Conservation (phyloP, 192 early-diverging fungal genomes). For the Endogone sp. region DNA sequence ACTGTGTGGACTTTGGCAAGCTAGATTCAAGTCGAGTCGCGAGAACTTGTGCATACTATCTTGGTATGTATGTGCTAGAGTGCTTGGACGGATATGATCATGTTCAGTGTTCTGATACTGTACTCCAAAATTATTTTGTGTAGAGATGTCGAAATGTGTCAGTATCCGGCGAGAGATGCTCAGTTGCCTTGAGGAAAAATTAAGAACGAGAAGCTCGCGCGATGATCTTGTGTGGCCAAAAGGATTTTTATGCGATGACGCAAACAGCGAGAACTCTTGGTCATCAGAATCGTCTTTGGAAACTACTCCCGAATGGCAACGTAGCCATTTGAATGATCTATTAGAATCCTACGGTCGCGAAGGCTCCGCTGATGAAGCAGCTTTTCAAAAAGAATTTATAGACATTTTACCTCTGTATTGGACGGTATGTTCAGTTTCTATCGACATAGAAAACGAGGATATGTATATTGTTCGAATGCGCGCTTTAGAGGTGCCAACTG, state of each 20-base stretch:
- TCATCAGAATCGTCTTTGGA: conserved; percentile 3
- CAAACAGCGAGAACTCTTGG: conserved; percentile 14
- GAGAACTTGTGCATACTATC: conserved; percentile 33
- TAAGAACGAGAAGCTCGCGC: conserved; percentile 11
- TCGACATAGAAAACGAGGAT: conserved; percentile 62
- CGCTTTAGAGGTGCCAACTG: conserved; percentile 42
- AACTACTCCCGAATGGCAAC: conserved; percentile 21
- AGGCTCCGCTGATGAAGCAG: conserved; percentile 22
- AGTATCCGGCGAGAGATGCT: conserved; percentile 60
- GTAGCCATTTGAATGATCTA: conserved; percentile 14
- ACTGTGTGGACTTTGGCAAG: conserved; percentile 16
- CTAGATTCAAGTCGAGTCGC: conserved; percentile 22
- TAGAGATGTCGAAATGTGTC: conserved; percentile 60
- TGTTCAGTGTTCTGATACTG: conserved; percentile 7
- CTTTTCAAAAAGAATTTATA: conserved; percentile 47
- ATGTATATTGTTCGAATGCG: conserved; percentile 69
- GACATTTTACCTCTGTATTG: conserved; percentile 61
- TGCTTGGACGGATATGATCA: neutral
- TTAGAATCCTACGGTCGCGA: conserved; percentile 39
- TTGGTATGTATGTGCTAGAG: conserved; percentile 31
- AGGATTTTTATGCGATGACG: neutral
- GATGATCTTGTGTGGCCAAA: conserved; percentile 2
- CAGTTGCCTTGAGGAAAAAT: conserved; percentile 40
- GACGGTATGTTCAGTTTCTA: conserved; percentile 75
- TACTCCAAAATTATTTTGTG: conserved; percentile 13